These are phyloP conservation scores for Grigorovia yakushimaensis DNA, from an alignment of 805 yeast species.

Conservation along the genomic window DNA sequence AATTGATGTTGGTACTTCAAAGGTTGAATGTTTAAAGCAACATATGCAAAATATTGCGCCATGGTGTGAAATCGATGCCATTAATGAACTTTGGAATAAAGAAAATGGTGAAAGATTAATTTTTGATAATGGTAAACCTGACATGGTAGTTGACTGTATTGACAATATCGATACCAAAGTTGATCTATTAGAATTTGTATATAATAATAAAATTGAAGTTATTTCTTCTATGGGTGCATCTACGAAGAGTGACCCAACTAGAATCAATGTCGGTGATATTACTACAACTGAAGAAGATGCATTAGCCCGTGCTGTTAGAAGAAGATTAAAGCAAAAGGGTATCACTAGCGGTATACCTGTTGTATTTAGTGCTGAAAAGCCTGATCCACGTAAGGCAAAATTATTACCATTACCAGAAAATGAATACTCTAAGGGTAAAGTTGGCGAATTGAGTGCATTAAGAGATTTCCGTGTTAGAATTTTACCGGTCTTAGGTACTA, in stretches of 20 bases:
- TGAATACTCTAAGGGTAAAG: conserved; percentile 49
- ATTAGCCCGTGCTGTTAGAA: conserved; percentile 74
- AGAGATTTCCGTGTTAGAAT: conserved; percentile 89
- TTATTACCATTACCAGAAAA: conserved; percentile 77
- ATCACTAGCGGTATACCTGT: conserved; percentile 70
- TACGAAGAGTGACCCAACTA: conserved; percentile 88
- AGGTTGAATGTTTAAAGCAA: conserved; percentile 69
- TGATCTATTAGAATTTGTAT: conserved; percentile 70
- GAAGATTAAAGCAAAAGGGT: conserved; percentile 73
- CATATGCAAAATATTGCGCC: conserved; percentile 75
- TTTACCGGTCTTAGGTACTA: conserved; percentile 89
- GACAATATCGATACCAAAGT: conserved; percentile 97
- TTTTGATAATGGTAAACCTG: conserved; percentile 47
- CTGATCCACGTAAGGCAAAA: conserved; percentile 88
- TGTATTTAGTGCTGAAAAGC: conserved; percentile 90
- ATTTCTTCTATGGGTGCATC: conserved; percentile 97
- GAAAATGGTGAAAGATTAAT: conserved; percentile 52
- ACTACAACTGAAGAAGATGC: conserved; percentile 92
- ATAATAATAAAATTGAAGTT: conserved; percentile 50
- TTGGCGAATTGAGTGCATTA: conserved; percentile 78
- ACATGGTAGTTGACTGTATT: conserved; percentile 85
- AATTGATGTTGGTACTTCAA: conserved; percentile 84
- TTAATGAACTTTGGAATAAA: conserved; percentile 67
- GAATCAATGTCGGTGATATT: conserved; percentile 82
- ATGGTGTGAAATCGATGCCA: conserved; percentile 79